Conservation (phyloP, 78 protist species). For the Pigoraptor vietnamica region DNA sequence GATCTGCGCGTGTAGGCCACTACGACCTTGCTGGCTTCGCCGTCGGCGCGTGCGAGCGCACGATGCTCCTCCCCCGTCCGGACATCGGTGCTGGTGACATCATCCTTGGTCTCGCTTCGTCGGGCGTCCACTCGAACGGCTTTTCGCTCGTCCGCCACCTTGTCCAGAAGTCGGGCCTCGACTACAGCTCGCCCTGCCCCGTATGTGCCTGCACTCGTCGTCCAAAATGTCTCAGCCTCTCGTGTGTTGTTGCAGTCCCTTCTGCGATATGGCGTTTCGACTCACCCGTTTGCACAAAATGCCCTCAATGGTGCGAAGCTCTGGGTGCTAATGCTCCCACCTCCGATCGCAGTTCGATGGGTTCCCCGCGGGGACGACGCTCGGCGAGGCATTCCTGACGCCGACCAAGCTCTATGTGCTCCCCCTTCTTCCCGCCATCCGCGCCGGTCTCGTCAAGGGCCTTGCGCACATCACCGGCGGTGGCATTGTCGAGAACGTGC, state of each 20-base stretch:
- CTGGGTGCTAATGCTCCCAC: too few species aligned
- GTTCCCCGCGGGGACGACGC: constrained; percentile 8
- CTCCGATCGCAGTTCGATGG: background rate
- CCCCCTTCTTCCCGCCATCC: constrained; percentile 48
- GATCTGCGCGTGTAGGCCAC: constrained; percentile 32
- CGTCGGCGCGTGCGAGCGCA: constrained; percentile 77
- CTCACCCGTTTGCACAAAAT: too few species aligned
- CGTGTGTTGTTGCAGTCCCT: too few species aligned
- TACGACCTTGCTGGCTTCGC: constrained; percentile 87
- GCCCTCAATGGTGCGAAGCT: too few species aligned
- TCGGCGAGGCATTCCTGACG: constrained; percentile 60
- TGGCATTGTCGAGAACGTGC: constrained; percentile 75
- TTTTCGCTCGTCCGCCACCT: constrained; percentile 71
- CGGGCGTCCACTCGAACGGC: constrained; percentile 81
- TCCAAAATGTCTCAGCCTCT: too few species aligned
- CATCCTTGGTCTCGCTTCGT: constrained; percentile 61
- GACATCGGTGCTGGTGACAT: constrained; percentile 45
- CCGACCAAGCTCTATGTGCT: constrained; percentile 70
- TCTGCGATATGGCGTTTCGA: too few species aligned
- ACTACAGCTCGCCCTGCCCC: background rate
- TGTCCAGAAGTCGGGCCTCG: background rate
- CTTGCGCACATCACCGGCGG: constrained; percentile 85
- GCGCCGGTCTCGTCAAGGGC: constrained; percentile 38
- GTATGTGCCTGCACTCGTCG: background rate
- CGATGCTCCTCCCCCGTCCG: constrained; percentile 35